Evolutionary conservation across 139 green algal species (phyloP), one percentile per base, ranked within the genome.

Genomic region (Micractinium sp.): DNA sequence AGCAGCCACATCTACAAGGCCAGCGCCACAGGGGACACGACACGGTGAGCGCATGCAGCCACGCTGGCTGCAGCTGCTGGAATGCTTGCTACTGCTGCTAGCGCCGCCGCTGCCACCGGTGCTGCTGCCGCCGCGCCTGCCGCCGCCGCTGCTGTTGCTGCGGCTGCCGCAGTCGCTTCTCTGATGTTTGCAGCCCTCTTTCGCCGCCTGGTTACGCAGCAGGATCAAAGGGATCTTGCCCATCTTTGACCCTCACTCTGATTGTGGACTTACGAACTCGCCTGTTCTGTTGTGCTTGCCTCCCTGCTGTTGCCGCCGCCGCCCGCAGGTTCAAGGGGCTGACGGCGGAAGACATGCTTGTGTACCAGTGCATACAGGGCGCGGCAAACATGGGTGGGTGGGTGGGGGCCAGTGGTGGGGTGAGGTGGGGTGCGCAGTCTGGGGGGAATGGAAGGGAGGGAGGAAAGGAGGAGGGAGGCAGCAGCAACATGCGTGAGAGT

Each of bases 291-390:
- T 36, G 12, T 12, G 19, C 38, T 71, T 31, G 16, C 53, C 31
- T 56, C 27, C 25, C 35, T 74, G 39, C 78, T 71, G 63, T 71
- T 71, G 22, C 56, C n/a, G 27, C 36, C 60, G n/a, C n/a, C 75
- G 4, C 53, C 61, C 14, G 60, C 29, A 98, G 94, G 81, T 94
- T 96, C 85, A 97, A 97, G 86, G 96, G 96, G 3, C 88, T 99
- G 19, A 91, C 66, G 0, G 73, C 92, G 29, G 97, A 99, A 82
- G 97, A 99, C 25, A 63, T 97, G 86, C 92, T 99, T 19, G 88
- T 99, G 31, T 98, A 97, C 73, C 97, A 99, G 88, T 87, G 93
- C 71, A 98, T 99, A 86, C 92, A 97, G 85, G 35, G 89, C 25
- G 87, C 95, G 7, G 94, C 93, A 5, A 98, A 98, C 84, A 93